Evolutionary conservation across 2,329 filamentous ascomycete species (phyloP).

Genomic region (Geosmithia putterillii): DNA sequence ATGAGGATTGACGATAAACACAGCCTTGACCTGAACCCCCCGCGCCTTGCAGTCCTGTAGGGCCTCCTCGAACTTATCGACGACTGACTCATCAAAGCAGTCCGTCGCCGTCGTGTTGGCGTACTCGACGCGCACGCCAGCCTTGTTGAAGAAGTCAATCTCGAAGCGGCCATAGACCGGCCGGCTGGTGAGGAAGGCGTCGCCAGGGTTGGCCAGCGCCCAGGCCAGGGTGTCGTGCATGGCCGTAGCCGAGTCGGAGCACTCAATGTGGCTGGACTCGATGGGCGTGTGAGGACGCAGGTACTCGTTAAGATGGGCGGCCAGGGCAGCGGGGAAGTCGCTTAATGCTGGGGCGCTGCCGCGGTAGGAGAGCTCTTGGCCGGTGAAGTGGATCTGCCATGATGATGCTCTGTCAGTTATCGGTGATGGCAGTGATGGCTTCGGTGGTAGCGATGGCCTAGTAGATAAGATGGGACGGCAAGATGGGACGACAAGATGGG

Average conservation of each 20-base stretch:
- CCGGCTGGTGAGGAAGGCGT: slow-evolving; percentile 24
- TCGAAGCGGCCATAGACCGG: slow-evolving; percentile 37
- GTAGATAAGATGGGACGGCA: not conserved
- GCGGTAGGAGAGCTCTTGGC: slow-evolving; percentile 20
- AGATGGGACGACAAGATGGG: too few relatives aligned
- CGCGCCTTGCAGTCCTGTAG: slow-evolving; percentile 17
- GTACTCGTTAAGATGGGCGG: slow-evolving; percentile 23
- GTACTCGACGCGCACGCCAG: slow-evolving; percentile 29
- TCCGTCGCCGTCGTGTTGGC: slow-evolving; percentile 27
- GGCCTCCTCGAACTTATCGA: slow-evolving; percentile 31
- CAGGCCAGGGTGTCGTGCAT: slow-evolving; percentile 27
- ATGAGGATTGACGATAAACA: slow-evolving; percentile 40
- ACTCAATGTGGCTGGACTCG: slow-evolving; percentile 15
- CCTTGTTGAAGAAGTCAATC: slow-evolving; percentile 30
- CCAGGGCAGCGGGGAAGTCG: slow-evolving; percentile 17
- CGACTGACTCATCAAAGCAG: slow-evolving; percentile 27
- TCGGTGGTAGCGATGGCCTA: not conserved
- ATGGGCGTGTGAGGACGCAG: slow-evolving; percentile 18
- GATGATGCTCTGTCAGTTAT: slow-evolving; percentile 3
- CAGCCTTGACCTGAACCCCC: slow-evolving; percentile 26
- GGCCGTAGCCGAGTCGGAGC: slow-evolving; percentile 21
- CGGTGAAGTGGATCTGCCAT: slow-evolving; percentile 3
- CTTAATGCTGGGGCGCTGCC: slow-evolving; percentile 20
- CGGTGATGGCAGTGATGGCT: slow-evolving; percentile 9
- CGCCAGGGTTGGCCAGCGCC: slow-evolving; percentile 21